These are phyloP conservation scores for Massariosphaeria phaeospora DNA, from an alignment of 495 filamentous ascomycete species.

Conservation along the genomic window DNA sequence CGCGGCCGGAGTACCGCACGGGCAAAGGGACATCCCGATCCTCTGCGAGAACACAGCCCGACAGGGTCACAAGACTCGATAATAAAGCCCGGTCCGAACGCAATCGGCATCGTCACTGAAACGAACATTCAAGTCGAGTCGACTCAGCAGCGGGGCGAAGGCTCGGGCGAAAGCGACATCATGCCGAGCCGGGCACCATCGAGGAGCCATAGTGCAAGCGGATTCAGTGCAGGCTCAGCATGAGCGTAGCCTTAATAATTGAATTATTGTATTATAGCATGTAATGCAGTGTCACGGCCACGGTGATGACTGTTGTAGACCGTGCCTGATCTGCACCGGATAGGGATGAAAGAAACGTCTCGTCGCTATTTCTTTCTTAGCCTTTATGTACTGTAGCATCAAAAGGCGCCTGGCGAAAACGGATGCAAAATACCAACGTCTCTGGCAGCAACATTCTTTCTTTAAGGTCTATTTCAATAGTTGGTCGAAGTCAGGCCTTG, in stretches of 20 bases:
- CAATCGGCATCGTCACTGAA: slow-evolving; percentile 27
- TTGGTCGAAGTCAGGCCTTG: no score
- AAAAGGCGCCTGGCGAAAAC: no score
- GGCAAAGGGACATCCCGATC: neutral
- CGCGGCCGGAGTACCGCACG: neutral
- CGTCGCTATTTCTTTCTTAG: no score
- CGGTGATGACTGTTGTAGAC: no score
- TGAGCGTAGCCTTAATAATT: neutral
- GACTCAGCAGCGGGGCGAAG: neutral
- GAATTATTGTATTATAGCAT: neutral
- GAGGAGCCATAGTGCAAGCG: slow-evolving; percentile 12
- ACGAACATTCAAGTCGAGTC: slow-evolving; percentile 25
- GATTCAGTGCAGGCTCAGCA: neutral
- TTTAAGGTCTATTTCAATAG: no score
- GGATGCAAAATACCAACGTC: no score
- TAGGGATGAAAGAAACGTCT: no score
- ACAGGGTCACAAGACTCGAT: slow-evolving; percentile 22
- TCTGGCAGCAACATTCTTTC: no score
- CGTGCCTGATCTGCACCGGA: no score
- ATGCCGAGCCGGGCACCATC: neutral
- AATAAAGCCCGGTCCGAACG: slow-evolving; percentile 17
- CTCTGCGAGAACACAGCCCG: slow-evolving; percentile 4
- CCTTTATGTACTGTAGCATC: no score
- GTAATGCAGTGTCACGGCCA: neutral
- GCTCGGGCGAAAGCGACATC: slow-evolving; percentile 8